Evolutionary conservation across 306 rosid genomes (phyloP), one percentile per base, ranked within the genome.

Genomic region (Rosa rugosa): DNA sequence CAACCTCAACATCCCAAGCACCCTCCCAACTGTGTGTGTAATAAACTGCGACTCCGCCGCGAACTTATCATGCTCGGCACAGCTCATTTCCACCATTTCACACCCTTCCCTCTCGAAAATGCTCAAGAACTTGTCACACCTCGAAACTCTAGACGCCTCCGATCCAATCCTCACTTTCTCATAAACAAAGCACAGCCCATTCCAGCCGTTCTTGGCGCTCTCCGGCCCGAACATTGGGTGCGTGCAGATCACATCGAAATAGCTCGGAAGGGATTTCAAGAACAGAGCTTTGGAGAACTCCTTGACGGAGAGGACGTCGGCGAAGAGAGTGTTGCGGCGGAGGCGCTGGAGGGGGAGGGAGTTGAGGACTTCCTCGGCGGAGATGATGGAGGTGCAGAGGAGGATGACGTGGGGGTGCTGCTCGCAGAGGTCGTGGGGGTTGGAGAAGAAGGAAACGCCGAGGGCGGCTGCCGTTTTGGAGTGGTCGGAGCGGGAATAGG

Each of bases 191-290:
- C 64, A 73, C 10, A 84, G 90, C 0, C 88, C 94, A 8, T 41
- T 72, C 98, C 97, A 91, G 1, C 88, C 85, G 6, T 16, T 36
- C 25, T 62, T 70, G 0, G 80, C 96, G 80, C 94, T 88, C 57
- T 92, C 87, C 17, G 97, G 98, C 12, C 97, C 98, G 50, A 94
- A 94, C 98, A 94, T 92, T 0, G 97, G 98, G 56, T 94, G 98
- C 0, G 91, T 71, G 66, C 96, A 92, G 25, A 94, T 34, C 3
- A 92, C 25, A 49, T 94, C 98, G 38, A 92, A 94, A 64, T 89
- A 79, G 17, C 8, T 2, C 0, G 94, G 98, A 14, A 94, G 75
- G 0, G 59, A 3, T 11, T 87, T 78, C 5, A 89, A 80, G 47
- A 94, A 45, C 47, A 94, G 77, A 11, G 57, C 82, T n/a, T 85